A percentile compares a stretch with the other conserved stretches of the same genome.
These are phyloP conservation scores for Chenopodium suecicum DNA, from an alignment of 148 eudicot species.

Conservation along the genomic window DNA sequence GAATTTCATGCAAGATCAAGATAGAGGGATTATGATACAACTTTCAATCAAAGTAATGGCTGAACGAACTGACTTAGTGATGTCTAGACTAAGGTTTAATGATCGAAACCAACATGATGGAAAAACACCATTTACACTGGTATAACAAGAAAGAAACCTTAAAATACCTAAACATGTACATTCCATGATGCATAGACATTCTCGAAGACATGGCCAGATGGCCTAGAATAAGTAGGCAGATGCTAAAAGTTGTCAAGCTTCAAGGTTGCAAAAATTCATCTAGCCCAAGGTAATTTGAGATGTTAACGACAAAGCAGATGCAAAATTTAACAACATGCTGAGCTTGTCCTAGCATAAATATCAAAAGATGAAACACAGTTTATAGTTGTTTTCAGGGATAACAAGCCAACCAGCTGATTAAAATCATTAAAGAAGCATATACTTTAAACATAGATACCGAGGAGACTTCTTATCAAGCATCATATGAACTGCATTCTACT, in stretches of 20 bases:
- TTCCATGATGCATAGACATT: not conserved
- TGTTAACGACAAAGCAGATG: too few relatives aligned
- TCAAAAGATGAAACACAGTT: not conserved
- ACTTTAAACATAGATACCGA: not conserved
- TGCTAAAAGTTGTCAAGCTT: not conserved
- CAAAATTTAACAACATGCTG: not conserved
- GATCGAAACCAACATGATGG: not conserved
- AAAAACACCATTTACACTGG: not conserved
- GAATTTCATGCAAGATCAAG: not conserved
- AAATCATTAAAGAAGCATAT: not conserved
- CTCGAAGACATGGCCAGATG: not conserved
- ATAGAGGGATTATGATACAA: not conserved
- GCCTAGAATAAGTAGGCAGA: not conserved
- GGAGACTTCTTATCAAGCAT: not conserved
- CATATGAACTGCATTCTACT: not conserved
- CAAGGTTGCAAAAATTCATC: not conserved
- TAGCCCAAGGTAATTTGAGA: not conserved
- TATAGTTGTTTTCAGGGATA: not conserved
- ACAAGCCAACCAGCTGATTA: not conserved
- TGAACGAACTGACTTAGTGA: not conserved
- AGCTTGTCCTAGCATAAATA: not conserved
- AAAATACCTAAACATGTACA: not conserved
- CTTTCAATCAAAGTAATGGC: not conserved
- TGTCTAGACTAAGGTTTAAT: not conserved
- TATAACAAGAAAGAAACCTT: not conserved